A percentile compares a stretch with the other conserved stretches of the same genome.
Conservation (phyloP, 805 yeast species). For the Wickerhamomyces sydowiorum region DNA sequence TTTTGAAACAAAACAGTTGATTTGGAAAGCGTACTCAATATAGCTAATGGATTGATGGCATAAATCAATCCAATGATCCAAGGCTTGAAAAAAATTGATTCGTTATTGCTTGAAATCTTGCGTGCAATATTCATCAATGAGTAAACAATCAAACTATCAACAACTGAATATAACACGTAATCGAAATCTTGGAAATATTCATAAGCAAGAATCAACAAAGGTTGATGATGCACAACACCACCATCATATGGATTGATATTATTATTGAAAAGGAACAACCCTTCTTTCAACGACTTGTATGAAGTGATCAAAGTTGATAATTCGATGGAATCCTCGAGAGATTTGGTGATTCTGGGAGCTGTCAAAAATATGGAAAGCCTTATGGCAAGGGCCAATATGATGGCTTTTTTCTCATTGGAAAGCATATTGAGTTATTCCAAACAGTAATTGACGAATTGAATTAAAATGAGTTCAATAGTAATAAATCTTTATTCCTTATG, state of each 20-base stretch:
- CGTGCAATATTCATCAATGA: conserved; percentile 47
- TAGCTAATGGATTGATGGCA: conserved; percentile 74
- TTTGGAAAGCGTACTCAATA: conserved; percentile 61
- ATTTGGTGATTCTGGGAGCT: not conserved
- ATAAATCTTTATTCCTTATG: too few relatives aligned
- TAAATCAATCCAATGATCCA: conserved; percentile 57
- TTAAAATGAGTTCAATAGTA: too few relatives aligned
- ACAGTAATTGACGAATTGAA: too few relatives aligned
- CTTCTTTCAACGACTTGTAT: conserved; percentile 58
- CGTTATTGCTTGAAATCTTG: conserved; percentile 12
- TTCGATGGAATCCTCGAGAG: conserved; percentile 38
- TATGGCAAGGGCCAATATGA: conserved; percentile 10
- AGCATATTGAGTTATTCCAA: too few relatives aligned
- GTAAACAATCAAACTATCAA: conserved; percentile 56
- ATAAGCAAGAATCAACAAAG: conserved; percentile 55
- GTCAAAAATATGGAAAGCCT: conserved; percentile 16
- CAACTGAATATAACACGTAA: conserved; percentile 44
- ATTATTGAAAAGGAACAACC: conserved; percentile 53
- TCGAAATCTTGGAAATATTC: conserved; percentile 16
- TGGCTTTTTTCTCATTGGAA: conserved; percentile 5
- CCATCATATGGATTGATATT: conserved; percentile 71
- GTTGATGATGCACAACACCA: conserved; percentile 83
- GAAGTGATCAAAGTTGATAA: conserved; percentile 73
- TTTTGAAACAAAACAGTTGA: conserved; percentile 62
- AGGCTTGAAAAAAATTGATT: conserved; percentile 21